Percentiles rank a stretch among this genome's conserved stretches.
These are phyloP conservation scores for Prosopis cineraria DNA, from an alignment of 306 rosid genomes.

Conservation along the genomic window DNA sequence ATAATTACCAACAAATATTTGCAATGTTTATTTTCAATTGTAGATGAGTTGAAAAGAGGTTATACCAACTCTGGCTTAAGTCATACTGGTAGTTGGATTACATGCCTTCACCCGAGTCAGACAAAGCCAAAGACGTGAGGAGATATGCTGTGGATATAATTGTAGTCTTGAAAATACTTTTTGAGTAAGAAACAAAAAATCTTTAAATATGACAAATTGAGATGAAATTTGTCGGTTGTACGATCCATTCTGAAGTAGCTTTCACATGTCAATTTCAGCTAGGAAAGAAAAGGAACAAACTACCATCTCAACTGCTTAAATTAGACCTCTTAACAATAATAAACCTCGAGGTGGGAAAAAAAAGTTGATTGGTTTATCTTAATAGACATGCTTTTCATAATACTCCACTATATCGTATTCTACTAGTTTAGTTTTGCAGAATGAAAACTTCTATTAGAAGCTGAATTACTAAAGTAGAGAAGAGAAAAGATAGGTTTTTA, in stretches of 20 bases:
- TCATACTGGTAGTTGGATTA: not conserved
- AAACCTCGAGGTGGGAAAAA: slow-evolving; percentile 1
- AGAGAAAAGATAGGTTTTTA: not conserved
- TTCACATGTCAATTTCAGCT: slow-evolving; percentile 46
- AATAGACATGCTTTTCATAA: not conserved
- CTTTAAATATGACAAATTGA: not conserved
- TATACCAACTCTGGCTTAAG: not conserved
- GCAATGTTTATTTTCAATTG: not conserved
- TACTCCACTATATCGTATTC: not conserved
- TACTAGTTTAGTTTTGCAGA: slow-evolving; percentile 21
- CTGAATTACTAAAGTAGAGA: not conserved
- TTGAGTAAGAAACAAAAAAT: not conserved
- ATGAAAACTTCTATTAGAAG: slow-evolving; percentile 30
- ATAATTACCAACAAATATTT: not conserved
- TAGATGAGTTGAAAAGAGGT: not conserved
- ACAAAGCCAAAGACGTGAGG: not conserved
- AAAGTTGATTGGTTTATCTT: not conserved
- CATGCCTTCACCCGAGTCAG: not conserved
- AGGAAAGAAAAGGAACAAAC: slow-evolving; percentile 35
- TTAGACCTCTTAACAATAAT: slow-evolving; percentile 54
- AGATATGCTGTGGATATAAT: not conserved
- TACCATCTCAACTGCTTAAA: slow-evolving; percentile 55
- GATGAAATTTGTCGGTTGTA: slow-evolving; percentile 46
- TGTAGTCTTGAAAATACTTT: not conserved
- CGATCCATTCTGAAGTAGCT: slow-evolving; percentile 45